Percentiles rank a stretch among this genome's conserved stretches.
These are phyloP conservation scores for Melaleuca quinquenervia DNA, from an alignment of 345 rosid species.

Conservation along the genomic window DNA sequence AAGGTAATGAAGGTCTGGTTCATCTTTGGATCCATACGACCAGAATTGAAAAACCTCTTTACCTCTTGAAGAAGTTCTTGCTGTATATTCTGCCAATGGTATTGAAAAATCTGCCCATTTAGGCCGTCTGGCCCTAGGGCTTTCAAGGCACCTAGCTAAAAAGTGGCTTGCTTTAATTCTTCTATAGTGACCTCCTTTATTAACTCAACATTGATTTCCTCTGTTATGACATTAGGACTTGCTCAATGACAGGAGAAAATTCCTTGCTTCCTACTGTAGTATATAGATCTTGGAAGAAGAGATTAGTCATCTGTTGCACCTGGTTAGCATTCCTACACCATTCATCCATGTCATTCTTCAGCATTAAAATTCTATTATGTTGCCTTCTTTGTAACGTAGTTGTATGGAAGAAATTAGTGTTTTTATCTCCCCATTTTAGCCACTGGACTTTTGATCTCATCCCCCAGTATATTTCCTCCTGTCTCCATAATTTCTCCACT, in stretches of 20 bases:
- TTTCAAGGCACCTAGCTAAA: background rate
- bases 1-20: background rate
- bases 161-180: background rate
- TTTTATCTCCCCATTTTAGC: background rate
- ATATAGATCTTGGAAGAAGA: background rate
- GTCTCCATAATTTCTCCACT: accelerated
- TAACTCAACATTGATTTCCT: background rate
- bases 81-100: background rate
- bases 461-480: background rate
- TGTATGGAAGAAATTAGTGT: background rate
- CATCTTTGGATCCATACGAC: background rate
- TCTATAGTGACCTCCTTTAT: background rate
- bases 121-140: accelerated
- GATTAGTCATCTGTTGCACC: accelerated
- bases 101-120: background rate
- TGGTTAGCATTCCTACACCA: background rate
- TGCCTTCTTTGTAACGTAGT: accelerated
- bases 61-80: background rate
- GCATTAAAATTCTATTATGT: background rate
- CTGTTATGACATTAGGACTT: background rate
- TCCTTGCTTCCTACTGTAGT: accelerated
- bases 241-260: background rate
- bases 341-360: background rate
- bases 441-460: background rate
- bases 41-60: background rate